Percentiles rank a stretch among this genome's conserved stretches.
phyloP scores from a whole-genome alignment of 768 basidiomycete genomes.

The Termitomyces sp. region DNA sequence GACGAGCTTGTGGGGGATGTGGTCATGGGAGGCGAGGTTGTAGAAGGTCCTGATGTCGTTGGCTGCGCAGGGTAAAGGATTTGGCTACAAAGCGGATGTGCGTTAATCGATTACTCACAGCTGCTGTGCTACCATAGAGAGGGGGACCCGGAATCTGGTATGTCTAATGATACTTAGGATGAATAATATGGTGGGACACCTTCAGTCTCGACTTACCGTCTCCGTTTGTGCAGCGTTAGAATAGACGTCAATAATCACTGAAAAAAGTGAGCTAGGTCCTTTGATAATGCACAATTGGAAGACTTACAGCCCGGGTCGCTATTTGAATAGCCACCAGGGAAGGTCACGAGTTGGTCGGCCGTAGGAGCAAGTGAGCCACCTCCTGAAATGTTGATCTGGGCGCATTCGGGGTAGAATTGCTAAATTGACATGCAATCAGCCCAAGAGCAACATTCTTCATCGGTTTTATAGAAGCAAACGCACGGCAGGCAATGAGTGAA shows the following conservation, averaged over 20 bases:
- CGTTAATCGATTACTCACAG: not conserved
- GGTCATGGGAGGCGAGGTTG: constrained; percentile 10
- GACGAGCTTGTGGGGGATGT: constrained; percentile 16
- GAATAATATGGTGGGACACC: not conserved
- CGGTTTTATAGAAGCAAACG: constrained; percentile 8
- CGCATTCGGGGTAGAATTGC: constrained; percentile 69
- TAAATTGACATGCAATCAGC: constrained; percentile 12
- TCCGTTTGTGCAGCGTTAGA: constrained; percentile 29
- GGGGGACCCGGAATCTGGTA: constrained; percentile 42
- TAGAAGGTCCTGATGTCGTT: constrained; percentile 1
- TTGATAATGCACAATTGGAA: not conserved
- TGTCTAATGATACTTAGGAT: constrained; percentile 1
- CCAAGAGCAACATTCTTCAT: not conserved
- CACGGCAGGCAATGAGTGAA: constrained; percentile 49
- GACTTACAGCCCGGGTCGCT: constrained; percentile 38
- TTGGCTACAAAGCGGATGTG: not conserved
- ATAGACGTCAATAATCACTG: constrained; percentile 38
- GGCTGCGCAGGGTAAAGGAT: not conserved
- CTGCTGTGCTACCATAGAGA: constrained; percentile 31
- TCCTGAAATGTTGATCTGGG: constrained; percentile 37
- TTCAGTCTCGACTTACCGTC: constrained; percentile 10
- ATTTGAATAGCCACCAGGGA: constrained; percentile 42
- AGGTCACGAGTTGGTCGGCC: constrained; percentile 38
- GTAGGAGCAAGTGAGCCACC: constrained; percentile 36
- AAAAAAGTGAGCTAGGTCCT: constrained; percentile 10